Evolutionary conservation across 441 rosid species (phyloP).

Genomic region (Populus trichocarpa): DNA sequence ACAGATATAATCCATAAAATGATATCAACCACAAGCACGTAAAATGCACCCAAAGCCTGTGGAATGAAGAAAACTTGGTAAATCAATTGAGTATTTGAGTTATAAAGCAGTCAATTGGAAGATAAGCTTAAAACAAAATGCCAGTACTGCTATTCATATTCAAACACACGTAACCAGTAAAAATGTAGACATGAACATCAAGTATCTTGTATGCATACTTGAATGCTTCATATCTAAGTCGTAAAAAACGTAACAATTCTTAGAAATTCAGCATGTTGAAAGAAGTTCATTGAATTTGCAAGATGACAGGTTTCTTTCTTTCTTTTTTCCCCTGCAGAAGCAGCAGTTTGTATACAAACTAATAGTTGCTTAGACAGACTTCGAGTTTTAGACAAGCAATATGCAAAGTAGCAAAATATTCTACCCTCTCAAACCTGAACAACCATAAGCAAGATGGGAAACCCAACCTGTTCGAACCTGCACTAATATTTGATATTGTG

Average conservation of each 20-base stretch:
- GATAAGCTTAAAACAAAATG: neutral
- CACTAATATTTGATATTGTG: slow-evolving; percentile 60
- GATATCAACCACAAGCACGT: slow-evolving; percentile 77
- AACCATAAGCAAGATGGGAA: neutral
- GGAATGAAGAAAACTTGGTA: slow-evolving; percentile 9
- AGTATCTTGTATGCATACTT: neutral
- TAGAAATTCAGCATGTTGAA: neutral
- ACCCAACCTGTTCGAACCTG: slow-evolving; percentile 69
- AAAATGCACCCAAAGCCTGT: slow-evolving; percentile 96
- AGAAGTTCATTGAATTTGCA: neutral
- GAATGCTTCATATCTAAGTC: neutral
- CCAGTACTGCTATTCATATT: neutral
- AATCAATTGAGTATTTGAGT: neutral
- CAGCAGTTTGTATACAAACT: neutral
- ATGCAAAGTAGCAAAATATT: neutral
- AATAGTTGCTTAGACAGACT: neutral
- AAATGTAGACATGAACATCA: neutral
- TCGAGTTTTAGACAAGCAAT: neutral
- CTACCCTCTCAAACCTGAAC: neutral
- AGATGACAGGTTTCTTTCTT: neutral
- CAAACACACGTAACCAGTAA: neutral
- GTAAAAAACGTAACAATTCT: neutral
- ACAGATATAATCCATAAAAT: slow-evolving; percentile 58
- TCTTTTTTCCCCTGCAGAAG: neutral
- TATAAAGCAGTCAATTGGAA: neutral